Evolutionary conservation across 192 early-diverging fungal species (phyloP).

Genomic region (Backusella morwellensis): DNA sequence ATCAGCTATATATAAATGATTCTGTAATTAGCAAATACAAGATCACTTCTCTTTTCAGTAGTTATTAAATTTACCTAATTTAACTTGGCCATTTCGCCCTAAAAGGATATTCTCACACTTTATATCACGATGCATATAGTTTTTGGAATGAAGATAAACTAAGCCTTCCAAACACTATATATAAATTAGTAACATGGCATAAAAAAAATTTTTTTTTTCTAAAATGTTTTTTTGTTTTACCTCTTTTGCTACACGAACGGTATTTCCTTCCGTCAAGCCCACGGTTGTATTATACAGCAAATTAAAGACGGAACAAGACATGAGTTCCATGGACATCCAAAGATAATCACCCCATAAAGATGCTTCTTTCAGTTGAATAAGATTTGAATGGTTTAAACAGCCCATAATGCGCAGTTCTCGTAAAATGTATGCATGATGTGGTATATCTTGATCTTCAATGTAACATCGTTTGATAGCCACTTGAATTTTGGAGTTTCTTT

Average conservation of each 20-base stretch:
- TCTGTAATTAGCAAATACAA: neutral
- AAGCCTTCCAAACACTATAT: conserved; percentile 39
- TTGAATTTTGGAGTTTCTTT: conserved; percentile 25
- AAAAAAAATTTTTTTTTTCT: neutral
- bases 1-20: conserved; percentile 16
- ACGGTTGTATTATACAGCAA: conserved; percentile 38
- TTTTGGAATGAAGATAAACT: conserved; percentile 40
- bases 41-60: neutral
- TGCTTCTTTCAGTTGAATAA: conserved; percentile 34
- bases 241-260: conserved; percentile 36
- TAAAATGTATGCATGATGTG: conserved; percentile 37
- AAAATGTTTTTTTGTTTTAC: conserved; percentile 4
- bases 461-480: conserved; percentile 43
- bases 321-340: conserved; percentile 43
- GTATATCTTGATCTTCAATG: conserved; percentile 41
- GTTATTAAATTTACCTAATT: conserved; percentile 29
- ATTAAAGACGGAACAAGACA: conserved; percentile 42
- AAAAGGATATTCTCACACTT: conserved; percentile 48
- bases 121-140: conserved; percentile 51
- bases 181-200: neutral
- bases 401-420: conserved; percentile 44
- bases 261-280: conserved; percentile 36
- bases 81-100: conserved; percentile 37
- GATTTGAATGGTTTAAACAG: conserved; percentile 34
- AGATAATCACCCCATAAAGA: conserved; percentile 38